Conservation (phyloP, 495 filamentous ascomycete species). For the Tuber brumale region DNA sequence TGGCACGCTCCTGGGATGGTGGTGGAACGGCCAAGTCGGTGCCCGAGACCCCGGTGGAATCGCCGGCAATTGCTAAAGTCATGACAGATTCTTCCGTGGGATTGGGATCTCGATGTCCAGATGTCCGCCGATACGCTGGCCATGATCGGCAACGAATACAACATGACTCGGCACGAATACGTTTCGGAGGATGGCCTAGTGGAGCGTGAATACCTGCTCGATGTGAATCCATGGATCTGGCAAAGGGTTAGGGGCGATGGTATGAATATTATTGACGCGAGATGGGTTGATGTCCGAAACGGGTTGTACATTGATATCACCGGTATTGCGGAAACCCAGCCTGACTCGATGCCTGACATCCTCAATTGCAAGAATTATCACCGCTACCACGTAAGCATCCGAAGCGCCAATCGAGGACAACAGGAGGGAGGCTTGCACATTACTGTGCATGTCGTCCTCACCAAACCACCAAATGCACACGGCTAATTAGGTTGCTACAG, state of each 20-base stretch:
- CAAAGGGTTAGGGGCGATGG: constrained; percentile 59
- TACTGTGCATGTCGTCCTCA: constrained; percentile 1
- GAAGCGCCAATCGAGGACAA: not conserved
- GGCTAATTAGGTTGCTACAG: constrained; percentile 31
- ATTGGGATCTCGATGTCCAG: constrained; percentile 82
- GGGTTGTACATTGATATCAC: constrained; percentile 86
- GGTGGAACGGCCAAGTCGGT: constrained; percentile 71
- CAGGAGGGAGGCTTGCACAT: not conserved
- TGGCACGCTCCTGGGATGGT: constrained; percentile 81
- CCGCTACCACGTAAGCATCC: constrained; percentile 51
- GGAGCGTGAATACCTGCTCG: constrained; percentile 60
- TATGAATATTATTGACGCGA: constrained; percentile 74
- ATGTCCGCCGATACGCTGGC: constrained; percentile 58
- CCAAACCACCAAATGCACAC: constrained; percentile 3
- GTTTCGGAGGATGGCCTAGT: constrained; percentile 41
- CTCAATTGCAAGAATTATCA: constrained; percentile 82
- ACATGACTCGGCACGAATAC: constrained; percentile 60
- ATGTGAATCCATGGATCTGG: constrained; percentile 65
- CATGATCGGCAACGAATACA: constrained; percentile 58
- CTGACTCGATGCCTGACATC: constrained; percentile 53
- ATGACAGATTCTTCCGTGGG: constrained; percentile 67
- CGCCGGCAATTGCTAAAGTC: not conserved
- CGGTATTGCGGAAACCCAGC: constrained; percentile 64
- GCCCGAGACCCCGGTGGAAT: not conserved
- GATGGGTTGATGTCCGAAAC: constrained; percentile 71